Conservation (phyloP, 371 early-diverging fungal genomes). For the Lichtheimia corymbifera region DNA sequence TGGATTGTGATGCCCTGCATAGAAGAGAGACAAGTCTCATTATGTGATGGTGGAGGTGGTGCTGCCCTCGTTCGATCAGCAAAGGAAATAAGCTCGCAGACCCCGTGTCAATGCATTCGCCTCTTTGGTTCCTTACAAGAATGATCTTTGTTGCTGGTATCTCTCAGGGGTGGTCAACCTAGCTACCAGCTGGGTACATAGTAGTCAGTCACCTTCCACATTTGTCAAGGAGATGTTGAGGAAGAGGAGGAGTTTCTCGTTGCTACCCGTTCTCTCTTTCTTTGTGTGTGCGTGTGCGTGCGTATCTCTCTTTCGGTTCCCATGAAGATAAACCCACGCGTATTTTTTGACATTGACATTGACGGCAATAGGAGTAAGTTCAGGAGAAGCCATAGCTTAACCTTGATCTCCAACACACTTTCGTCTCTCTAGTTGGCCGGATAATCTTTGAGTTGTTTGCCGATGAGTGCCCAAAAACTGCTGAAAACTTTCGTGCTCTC, state of each 20-base stretch:
- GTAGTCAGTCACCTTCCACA: background rate
- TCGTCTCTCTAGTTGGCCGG: conserved; percentile 61
- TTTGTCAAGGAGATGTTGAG: background rate
- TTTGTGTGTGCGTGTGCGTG: too few relatives aligned
- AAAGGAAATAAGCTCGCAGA: background rate
- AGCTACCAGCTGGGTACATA: too few relatives aligned
- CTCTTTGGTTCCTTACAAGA: background rate
- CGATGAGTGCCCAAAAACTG: conserved; percentile 95
- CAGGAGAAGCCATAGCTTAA: background rate
- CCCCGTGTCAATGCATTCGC: background rate
- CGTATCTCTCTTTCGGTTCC: too few relatives aligned
- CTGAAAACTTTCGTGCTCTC: conserved; percentile 94
- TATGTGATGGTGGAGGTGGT: background rate
- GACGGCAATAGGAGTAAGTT: conserved; percentile 55
- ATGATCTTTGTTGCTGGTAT: too few relatives aligned
- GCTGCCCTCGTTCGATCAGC: background rate
- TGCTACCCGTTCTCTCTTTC: too few relatives aligned
- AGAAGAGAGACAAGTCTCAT: too few relatives aligned
- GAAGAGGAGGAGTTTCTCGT: too few relatives aligned
- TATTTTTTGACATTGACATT: conserved; percentile 71
- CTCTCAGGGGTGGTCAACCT: too few relatives aligned
- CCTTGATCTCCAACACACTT: background rate
- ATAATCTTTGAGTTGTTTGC: conserved; percentile 92
- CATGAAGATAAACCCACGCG: conserved; percentile 63
- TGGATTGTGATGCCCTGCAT: too few relatives aligned